Evolutionary conservation across 176 grass and related monocot species (phyloP).

Genomic region (Paspalum notatum): DNA sequence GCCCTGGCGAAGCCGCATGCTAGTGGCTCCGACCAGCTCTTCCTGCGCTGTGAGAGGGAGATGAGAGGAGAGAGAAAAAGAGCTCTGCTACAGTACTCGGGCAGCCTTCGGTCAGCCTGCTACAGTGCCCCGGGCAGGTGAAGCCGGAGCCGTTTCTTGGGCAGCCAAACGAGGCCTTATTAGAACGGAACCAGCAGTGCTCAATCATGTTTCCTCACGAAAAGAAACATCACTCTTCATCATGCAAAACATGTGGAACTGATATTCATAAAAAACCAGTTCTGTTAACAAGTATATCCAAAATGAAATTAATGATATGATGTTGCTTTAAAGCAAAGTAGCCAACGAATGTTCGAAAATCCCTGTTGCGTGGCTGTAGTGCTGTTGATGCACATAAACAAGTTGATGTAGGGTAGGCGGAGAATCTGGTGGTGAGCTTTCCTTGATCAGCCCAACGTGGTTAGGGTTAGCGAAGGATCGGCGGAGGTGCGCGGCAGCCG

Average conservation of each 20-base stretch:
- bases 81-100: too few species aligned
- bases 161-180: too few species aligned
- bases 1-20: too few species aligned
- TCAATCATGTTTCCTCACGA: too few species aligned
- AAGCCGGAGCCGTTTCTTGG: too few species aligned
- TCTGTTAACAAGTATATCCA: neutral
- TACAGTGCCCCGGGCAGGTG: too few species aligned
- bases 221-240: neutral
- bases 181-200: too few species aligned
- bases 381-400: neutral
- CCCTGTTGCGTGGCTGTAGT: too few species aligned
- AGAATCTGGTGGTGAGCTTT: neutral
- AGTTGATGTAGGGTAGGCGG: neutral
- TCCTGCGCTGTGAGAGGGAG: too few species aligned
- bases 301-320: neutral
- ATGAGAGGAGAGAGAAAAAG: too few species aligned
- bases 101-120: too few species aligned
- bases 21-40: too few species aligned
- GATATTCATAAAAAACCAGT: neutral
- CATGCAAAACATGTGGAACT: neutral
- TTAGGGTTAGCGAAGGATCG: slow-evolving; percentile 32
- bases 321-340: slow-evolving; percentile 33
- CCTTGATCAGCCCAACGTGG: neutral
- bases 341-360: neutral
- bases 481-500: slow-evolving; percentile 5